Evolutionary conservation across 2,329 filamentous ascomycete species (phyloP), one percentile per base, ranked within the genome.

Genomic region (Fusarium nisikadoi): DNA sequence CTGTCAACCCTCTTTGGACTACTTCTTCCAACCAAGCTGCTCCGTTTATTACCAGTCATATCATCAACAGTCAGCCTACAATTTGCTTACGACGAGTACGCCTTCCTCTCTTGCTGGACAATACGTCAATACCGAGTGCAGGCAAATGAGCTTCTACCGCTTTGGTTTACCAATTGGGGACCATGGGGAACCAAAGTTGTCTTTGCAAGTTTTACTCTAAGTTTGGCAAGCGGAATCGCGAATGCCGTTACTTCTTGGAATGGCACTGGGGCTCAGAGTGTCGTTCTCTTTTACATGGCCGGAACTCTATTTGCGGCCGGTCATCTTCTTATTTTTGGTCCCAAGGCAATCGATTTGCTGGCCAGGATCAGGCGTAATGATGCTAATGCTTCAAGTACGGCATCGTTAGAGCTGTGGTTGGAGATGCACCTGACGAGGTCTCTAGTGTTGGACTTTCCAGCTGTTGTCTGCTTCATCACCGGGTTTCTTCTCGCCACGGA

Each of bases 1-100:
- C 5, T 23, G 0, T 49, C 29, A 49, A 4, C 11, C 4, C 11
- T 49, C 4, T 49, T 33, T 5, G 16, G 20, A 19, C 11, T 49
- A 20, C 2, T 49, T 23, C 20, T 49, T 0, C 46, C 29, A 5
- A 9, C 4, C 11, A 49, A 49, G 11, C 20, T 49, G 0, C 46
- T 49, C 11, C 16, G 46, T 7, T 29, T 49, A 8, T 10, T 49
- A 19, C 46, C 29, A 23, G 29, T 19, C 8, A 49, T 49, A 5
- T 49, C 29, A 13, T 49, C 46, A 4, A 13, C 19, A 19, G 29
- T 49, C 5, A 49, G 46, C 20, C 46, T 49, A 2, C 29, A 49
- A 33, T 49, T 49, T 3, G 46, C 29, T 33, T 49, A 33, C 11
- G 29, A 49, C 11, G 20, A 49, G 16, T 49, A 49, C 5, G 20